These are phyloP conservation scores for Periglandula ipomoeae DNA, from an alignment of 2,329 filamentous ascomycete species.

Conservation along the genomic window DNA sequence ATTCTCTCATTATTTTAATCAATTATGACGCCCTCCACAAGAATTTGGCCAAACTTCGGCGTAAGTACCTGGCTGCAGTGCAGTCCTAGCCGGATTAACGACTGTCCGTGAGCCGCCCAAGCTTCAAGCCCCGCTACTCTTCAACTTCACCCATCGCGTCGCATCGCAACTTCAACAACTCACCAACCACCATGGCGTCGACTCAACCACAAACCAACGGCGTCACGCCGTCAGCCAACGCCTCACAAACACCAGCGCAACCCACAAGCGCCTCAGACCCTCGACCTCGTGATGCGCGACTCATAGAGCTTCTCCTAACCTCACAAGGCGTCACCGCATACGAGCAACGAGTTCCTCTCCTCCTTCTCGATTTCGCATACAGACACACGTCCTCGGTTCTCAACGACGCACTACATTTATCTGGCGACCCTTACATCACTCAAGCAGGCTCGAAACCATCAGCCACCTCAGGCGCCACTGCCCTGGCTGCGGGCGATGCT, in stretches of 20 bases:
- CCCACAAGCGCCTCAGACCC: conserved; percentile 33
- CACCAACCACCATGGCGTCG: conserved; percentile 26
- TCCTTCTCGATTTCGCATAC: conserved; percentile 81
- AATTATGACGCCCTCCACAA: no score
- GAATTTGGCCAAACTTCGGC: no score
- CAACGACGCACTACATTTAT: conserved; percentile 60
- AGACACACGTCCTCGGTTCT: conserved; percentile 67
- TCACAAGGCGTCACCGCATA: conserved; percentile 72
- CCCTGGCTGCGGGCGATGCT: conserved; percentile 40
- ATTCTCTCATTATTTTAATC: no score
- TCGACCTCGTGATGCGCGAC: conserved; percentile 67
- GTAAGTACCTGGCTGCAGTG: no score
- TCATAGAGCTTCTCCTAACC: conserved; percentile 70
- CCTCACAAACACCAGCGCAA: conserved; percentile 19
- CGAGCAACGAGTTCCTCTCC: conserved; percentile 72
- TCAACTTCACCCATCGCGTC: no score
- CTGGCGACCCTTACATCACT: conserved; percentile 57
- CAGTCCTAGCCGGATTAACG: not conserved
- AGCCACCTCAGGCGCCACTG: conserved; percentile 38
- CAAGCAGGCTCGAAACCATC: conserved; percentile 45
- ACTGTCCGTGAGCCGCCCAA: not conserved
- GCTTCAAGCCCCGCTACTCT: no score
- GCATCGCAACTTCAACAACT: not conserved
- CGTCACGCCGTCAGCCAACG: conserved; percentile 30
- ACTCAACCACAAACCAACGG: conserved; percentile 46